Conservation (phyloP, 257 asterid species). For the Plantago elongata region DNA sequence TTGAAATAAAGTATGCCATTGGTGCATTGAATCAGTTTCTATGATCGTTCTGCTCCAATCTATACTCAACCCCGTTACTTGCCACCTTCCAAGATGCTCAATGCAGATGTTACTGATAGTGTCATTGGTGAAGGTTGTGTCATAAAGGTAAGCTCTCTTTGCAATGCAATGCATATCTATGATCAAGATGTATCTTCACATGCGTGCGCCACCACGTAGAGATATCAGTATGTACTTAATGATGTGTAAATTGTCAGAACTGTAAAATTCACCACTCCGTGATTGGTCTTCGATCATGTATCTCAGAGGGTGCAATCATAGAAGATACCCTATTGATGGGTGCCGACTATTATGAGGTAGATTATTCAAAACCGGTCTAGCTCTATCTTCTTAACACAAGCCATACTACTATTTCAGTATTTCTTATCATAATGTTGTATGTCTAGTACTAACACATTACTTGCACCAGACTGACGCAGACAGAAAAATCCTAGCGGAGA, state of each 20-base stretch:
- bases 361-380: neutral
- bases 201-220: no score
- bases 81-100: constrained; percentile 64
- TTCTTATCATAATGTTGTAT: neutral
- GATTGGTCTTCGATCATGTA: constrained; percentile 63
- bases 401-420: neutral
- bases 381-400: neutral
- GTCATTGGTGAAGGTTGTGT: constrained; percentile 71
- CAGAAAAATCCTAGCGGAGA: constrained; percentile 37
- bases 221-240: neutral
- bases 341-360: constrained; percentile 74
- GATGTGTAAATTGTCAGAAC: constrained; percentile 30
- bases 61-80: constrained; percentile 61
- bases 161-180: neutral
- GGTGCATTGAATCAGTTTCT: constrained; percentile 37
- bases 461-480: constrained; percentile 49
- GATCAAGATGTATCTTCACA: no score
- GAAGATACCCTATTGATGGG: constrained; percentile 70
- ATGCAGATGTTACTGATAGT: constrained; percentile 64
- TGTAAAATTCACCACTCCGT: constrained; percentile 66
- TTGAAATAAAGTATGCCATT: neutral
- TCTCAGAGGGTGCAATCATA: constrained; percentile 64
- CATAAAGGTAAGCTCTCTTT: constrained; percentile 32
- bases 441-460: neutral
- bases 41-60: constrained; percentile 58